These are phyloP conservation scores for Trametes versicolor DNA, from an alignment of 1,284 basidiomycete genomes.

Conservation along the genomic window DNA sequence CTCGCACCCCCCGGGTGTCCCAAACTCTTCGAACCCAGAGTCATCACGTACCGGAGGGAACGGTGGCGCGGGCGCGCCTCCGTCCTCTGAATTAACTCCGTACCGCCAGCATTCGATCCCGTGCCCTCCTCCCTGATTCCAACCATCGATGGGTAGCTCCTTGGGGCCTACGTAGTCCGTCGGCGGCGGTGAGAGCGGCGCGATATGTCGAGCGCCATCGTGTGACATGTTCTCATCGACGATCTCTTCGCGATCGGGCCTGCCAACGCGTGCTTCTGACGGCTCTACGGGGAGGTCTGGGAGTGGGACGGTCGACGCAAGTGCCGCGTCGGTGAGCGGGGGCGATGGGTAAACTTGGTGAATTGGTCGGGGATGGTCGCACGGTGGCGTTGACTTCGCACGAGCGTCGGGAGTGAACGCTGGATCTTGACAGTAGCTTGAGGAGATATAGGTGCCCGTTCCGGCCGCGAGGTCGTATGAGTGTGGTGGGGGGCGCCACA, in stretches of 20 bases:
- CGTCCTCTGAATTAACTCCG: conserved; percentile 24
- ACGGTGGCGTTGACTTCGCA: conserved; percentile 32
- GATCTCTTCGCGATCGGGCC: conserved; percentile 20
- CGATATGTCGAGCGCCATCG: conserved; percentile 31
- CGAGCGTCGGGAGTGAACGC: conserved; percentile 15
- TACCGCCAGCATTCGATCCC: conserved; percentile 32
- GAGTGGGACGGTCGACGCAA: conserved; percentile 37
- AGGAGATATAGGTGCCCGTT: conserved; percentile 7
- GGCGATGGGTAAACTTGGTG: conserved; percentile 38
- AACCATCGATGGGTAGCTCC: conserved; percentile 29
- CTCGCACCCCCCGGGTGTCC: conserved; percentile 23
- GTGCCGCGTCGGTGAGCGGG: conserved; percentile 38
- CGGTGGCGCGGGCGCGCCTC: conserved; percentile 19
- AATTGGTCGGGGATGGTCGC: conserved; percentile 22
- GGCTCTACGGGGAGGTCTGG: conserved; percentile 29
- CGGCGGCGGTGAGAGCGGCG: conserved; percentile 39
- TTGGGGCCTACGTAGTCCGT: conserved; percentile 30
- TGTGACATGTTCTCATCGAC: conserved; percentile 34
- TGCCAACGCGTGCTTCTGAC: conserved; percentile 12
- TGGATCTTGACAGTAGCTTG: conserved; percentile 12
- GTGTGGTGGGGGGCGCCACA: conserved; percentile 31
- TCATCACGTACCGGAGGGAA: conserved; percentile 37
- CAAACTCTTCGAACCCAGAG: conserved; percentile 38
- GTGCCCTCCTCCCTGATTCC: conserved; percentile 15
- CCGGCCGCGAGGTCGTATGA: conserved; percentile 24